Evolutionary conservation across 176 grass and related monocot species (phyloP).

Genomic region (Rhynchospora tenuis): DNA sequence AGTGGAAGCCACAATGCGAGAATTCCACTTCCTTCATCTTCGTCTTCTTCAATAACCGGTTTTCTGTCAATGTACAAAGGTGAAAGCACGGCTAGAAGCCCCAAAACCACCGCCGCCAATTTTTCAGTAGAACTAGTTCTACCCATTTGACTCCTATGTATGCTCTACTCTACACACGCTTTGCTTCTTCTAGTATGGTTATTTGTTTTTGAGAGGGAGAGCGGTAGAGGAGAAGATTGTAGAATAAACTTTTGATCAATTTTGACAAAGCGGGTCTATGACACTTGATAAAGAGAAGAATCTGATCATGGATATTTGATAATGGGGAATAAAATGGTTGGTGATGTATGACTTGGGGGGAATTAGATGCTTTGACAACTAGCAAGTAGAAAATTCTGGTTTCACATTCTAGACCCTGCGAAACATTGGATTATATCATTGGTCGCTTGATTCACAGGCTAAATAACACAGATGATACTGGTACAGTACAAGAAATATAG

Average conservation of each 20-base stretch:
- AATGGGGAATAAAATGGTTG: constrained; percentile 28
- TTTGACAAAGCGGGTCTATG: constrained; percentile 7
- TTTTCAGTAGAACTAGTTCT: constrained; percentile 59
- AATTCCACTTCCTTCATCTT: constrained; percentile 17
- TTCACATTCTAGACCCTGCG: neutral
- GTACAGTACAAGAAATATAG: neutral
- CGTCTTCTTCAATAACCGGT: constrained; percentile 29
- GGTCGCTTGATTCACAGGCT: neutral
- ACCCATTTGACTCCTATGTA: constrained; percentile 37
- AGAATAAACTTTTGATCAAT: neutral
- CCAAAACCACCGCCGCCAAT: constrained; percentile 49
- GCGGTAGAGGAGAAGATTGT: neutral
- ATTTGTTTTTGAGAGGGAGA: constrained; percentile 2
- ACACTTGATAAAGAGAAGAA: constrained; percentile 15
- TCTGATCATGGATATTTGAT: constrained; percentile 9
- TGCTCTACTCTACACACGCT: neutral
- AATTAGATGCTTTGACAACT: constrained; percentile 23
- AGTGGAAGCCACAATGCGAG: constrained; percentile 65
- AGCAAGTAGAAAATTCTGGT: constrained; percentile 9
- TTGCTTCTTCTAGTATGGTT: neutral
- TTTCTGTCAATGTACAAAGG: constrained; percentile 82
- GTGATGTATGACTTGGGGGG: neutral
- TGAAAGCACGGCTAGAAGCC: constrained; percentile 66
- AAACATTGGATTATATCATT: neutral
- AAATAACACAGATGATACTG: neutral